Base-by-base conservation (phyloP, 768 basidiomycete genomes). In the Collybia sordida region DNA sequence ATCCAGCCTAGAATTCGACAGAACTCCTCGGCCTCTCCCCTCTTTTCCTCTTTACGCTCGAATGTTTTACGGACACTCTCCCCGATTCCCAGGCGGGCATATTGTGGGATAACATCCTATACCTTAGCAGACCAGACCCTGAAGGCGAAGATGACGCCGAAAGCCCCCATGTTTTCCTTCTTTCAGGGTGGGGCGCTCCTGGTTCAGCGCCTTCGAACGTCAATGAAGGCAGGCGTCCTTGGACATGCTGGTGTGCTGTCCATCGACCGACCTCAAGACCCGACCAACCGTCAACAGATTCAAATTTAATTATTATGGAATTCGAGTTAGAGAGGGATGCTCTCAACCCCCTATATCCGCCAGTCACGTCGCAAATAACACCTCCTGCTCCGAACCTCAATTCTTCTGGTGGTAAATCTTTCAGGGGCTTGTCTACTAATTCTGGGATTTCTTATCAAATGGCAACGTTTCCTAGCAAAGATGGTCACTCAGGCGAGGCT, bases 11-110 rank as follows among this genome's bases (percentile, higher is more conserved):
- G 88, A 92, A 93, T 56, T 78, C 85, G 1, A 79, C 80, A 2
- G 81, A 87, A 54, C 63, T 92, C n/a, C 72, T 93, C 9, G 89
- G 90, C 1, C 73, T 91, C 3, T 80, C 86, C 0, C 87, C 89
- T 0, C 68, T 66, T 4, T 84, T 82, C 58, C 81, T 91, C 0
- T 92, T 93, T 67, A 76, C 75, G 0, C 72, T 88, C 3, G 74
- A 82, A 28, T 90, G 88, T 60, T 85, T 93, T 59, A 83, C 86
- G 4, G 80, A 89, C 42, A 81, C 79, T 0, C 72, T 93, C 1
- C 77, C 85, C 0, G 79, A 83, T 19, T 67, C 74, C 6, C 87
- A 91, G 63, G 84, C 80, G 5, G 81, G 80, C 49, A 50, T 80
- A 0, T 71, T 93, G 1, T 84, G 85, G 72, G 89, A 92, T 62